Conservation (phyloP, 129 eudicot species). For the Logfia minima region DNA sequence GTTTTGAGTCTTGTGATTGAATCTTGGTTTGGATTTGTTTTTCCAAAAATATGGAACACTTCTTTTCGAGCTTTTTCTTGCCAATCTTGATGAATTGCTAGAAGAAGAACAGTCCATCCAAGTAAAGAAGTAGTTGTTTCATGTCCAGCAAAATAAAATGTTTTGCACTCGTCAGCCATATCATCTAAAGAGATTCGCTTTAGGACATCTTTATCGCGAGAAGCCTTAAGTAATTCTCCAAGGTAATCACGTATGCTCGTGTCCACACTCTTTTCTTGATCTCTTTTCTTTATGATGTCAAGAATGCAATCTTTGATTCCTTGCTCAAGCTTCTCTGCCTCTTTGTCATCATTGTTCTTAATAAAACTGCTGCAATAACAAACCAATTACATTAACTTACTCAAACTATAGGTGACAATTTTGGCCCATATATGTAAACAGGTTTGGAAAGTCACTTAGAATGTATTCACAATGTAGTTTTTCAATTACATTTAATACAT, state of each 20-base stretch:
- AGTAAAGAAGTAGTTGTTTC: conserved; percentile 67
- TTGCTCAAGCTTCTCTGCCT: conserved; percentile 62
- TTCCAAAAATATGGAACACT: conserved; percentile 43
- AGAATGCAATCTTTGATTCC: conserved; percentile 54
- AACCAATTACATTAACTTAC: neutral
- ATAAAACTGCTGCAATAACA: neutral
- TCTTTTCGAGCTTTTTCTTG: conserved; percentile 70
- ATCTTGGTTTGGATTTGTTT: conserved; percentile 48
- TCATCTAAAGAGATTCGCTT: conserved; percentile 50
- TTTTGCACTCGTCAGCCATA: conserved; percentile 71
- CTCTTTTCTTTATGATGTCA: conserved; percentile 47
- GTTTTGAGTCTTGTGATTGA: conserved; percentile 56
- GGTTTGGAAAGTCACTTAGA: neutral
- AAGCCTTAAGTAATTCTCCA: conserved; percentile 48
- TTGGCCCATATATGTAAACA: neutral
- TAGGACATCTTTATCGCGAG: conserved; percentile 23
- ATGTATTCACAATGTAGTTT: neutral
- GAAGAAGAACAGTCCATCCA: conserved; percentile 66
- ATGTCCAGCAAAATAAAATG: conserved; percentile 80
- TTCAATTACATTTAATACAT: neutral
- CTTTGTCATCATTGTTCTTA: conserved; percentile 45
- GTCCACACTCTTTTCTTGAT: conserved; percentile 12
- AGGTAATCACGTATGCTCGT: conserved; percentile 42
- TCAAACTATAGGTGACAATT: too few relatives aligned
- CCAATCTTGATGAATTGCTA: conserved; percentile 57